Evolutionary conservation across 345 rosid species (phyloP).

Genomic region (Gossypium sturtianum): DNA sequence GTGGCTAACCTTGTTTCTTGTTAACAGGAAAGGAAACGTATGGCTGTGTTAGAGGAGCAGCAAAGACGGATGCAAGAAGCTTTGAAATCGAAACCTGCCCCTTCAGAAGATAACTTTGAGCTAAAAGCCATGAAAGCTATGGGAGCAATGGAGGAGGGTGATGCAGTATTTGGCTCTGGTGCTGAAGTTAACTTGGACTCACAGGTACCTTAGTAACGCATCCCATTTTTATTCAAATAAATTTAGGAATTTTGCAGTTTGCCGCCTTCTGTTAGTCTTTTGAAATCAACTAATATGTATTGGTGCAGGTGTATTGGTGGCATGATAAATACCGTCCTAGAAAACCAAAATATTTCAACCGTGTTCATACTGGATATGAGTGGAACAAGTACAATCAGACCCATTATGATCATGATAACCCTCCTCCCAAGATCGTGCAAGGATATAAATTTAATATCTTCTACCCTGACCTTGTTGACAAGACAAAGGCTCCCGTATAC

Average conservation of each 20-base stretch:
- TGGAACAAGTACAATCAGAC: constrained; percentile 97
- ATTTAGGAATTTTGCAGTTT: background rate
- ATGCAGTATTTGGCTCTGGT: constrained; percentile 84
- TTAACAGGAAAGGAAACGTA: constrained; percentile 61
- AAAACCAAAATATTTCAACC: constrained; percentile 88
- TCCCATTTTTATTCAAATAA: background rate
- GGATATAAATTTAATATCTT: constrained; percentile 94
- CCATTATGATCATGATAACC: constrained; percentile 92
- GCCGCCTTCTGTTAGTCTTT: background rate
- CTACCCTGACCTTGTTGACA: constrained; percentile 90
- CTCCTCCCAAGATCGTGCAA: constrained; percentile 91
- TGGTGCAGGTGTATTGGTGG: constrained; percentile 90
- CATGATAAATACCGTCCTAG: constrained; percentile 95
- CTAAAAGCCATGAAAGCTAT: constrained; percentile 84
- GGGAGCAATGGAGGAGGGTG: constrained; percentile 98
- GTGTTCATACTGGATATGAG: constrained; percentile 98
- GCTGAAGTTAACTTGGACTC: constrained; percentile 93
- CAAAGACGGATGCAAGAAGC: constrained; percentile 70
- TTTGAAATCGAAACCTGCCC: constrained; percentile 63
- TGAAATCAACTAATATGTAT: background rate
- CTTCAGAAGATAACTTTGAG: constrained; percentile 74
- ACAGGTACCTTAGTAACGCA: constrained; percentile 35
- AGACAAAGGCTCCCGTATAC: constrained; percentile 71
- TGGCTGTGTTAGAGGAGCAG: constrained; percentile 62
- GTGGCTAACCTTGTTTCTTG: constrained; percentile 10